Conservation (phyloP, 1,284 basidiomycete genomes). For the Malassezia globosa region DNA sequence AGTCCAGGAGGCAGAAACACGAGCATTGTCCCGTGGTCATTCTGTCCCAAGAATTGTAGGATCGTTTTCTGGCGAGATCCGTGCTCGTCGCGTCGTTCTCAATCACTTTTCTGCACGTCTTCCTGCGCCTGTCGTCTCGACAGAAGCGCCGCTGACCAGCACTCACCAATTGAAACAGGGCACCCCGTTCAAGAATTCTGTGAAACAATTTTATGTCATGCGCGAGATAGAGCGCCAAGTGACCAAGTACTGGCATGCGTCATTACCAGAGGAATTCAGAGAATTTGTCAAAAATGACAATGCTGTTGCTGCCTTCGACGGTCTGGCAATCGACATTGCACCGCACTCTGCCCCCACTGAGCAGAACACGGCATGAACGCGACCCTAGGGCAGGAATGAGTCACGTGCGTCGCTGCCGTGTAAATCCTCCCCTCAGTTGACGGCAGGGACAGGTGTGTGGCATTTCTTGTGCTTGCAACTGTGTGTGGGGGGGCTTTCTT, state of each 20-base stretch:
- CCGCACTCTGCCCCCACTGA: not conserved
- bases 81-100: conserved; percentile 28
- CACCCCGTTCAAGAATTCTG: not conserved
- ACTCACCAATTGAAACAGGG: not conserved
- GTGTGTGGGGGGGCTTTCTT: too few species aligned
- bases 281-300: not conserved
- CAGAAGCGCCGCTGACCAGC: not conserved
- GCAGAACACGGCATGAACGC: too few species aligned
- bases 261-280: not conserved
- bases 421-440: too few species aligned
- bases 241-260: conserved; percentile 4
- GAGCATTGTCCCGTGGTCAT: conserved; percentile 26
- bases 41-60: conserved; percentile 40
- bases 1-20: conserved; percentile 7
- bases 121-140: not conserved
- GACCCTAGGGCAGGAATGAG: too few species aligned
- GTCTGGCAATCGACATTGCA: conserved; percentile 1
- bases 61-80: conserved; percentile 30
- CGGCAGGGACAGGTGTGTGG: too few species aligned
- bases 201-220: conserved; percentile 8
- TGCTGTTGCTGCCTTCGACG: conserved; percentile 13
- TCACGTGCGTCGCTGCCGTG: too few species aligned
- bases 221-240: conserved; percentile 15
- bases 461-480: too few species aligned
- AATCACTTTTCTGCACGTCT: conserved; percentile 36